phyloP scores from a whole-genome alignment of 352 stramenopile species.

The Blastocystis sp. region DNA sequence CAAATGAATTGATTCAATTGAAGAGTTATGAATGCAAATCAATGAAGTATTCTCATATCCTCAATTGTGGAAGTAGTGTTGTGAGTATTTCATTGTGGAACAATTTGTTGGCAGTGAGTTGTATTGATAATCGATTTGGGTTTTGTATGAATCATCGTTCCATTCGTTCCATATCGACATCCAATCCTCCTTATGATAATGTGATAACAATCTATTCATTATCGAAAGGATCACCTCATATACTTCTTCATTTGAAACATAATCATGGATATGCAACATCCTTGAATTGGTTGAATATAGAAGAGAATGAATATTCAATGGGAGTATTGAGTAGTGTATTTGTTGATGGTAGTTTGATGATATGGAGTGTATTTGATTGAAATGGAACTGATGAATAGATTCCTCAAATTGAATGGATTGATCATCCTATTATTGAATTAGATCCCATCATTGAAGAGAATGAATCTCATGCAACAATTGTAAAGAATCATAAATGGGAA shows the following conservation, averaged over 20 bases:
- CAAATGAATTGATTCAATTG: neutral
- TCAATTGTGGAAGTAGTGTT: conserved; percentile 23
- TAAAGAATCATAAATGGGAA: neutral
- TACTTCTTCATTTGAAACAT: conserved; percentile 21
- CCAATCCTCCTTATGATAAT: neutral
- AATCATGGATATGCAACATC: neutral
- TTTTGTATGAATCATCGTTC: neutral
- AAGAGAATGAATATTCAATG: neutral
- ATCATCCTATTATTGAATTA: neutral
- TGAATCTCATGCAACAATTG: neutral
- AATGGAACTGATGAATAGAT: neutral
- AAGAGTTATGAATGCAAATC: neutral
- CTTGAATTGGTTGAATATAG: neutral
- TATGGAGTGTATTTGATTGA: neutral
- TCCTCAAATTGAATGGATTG: neutral
- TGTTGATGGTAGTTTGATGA: neutral
- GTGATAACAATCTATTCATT: neutral
- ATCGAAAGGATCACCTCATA: neutral
- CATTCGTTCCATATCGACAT: neutral
- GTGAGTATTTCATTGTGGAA: neutral
- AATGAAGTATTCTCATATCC: neutral
- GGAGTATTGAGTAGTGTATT: neutral
- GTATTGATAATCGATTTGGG: neutral
- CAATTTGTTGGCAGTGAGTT: neutral
- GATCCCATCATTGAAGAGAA: neutral